Evolutionary conservation across 2,329 filamentous ascomycete genomes (phyloP), one percentile per base, ranked within the genome.

Genomic region (Teratosphaeria pseudoeucalypti): DNA sequence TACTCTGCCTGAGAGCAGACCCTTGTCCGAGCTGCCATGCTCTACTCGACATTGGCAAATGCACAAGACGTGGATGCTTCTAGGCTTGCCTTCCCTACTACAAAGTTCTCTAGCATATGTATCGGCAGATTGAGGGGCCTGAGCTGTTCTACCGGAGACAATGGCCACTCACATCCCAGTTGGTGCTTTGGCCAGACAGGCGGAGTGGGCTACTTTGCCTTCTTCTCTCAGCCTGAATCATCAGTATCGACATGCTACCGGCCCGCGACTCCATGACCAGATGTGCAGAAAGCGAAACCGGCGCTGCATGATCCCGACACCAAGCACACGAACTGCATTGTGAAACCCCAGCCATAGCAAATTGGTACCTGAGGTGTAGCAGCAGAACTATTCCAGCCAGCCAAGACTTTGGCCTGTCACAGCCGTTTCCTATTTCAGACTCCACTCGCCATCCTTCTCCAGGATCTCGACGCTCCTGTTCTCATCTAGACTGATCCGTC

Each of bases 401-500:
- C 52, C 52, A 32, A 23, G 19, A 27, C 14, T 39, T n/a, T 43
- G 37, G 12, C 2, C 6, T 43, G 6, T 16, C 7, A 32, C 29
- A 32, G 7, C 29, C 29, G 1, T 32, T 32, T 32, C 39, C 60
- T 73, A 84, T 72, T 80, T 79, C 71, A 95, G 73, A 67, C 79
- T 84, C 90, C 89, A 95, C 32, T 77, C 73, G 0, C 82, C 87
- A 60, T 83, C 80, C 67, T 83, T 78, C 63, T 85, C 77, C 66
- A 83, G 78, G 67, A 96, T 95, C 72, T 85, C 84, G 32, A 96
- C 82, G 61, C 89, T 82, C 59, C 91, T 80, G 59, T 82, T 82
- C 79, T 96, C 89, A 72, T 96, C 91, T 68, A 96, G 81, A 72
- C 89, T 92, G 70, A 85, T 81, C 64, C 92, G 79, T 0, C 92